Percentiles rank a stretch among this genome's conserved stretches.
Evolutionary conservation across 106 monocot species (phyloP).

Genomic region (Acanthochlamys bracteata): DNA sequence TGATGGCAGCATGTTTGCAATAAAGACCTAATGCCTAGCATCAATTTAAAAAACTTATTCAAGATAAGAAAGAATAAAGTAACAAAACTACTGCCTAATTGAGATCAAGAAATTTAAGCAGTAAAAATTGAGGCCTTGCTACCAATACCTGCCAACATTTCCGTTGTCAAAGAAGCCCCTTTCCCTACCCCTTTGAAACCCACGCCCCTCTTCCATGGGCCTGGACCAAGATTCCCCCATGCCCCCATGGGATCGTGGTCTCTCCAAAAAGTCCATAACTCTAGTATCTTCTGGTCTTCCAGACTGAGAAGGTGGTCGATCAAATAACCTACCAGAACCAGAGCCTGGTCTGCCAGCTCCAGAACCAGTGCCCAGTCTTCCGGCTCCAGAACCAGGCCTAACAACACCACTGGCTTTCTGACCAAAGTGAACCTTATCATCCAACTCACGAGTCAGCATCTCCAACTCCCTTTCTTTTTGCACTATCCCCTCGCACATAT

Average conservation of each 20-base stretch:
- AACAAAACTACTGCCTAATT: background rate
- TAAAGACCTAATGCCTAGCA: too few relatives aligned
- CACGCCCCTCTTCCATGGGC: constrained; percentile 45
- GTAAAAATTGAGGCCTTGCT: background rate
- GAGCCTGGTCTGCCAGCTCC: too few relatives aligned
- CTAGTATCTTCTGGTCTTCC: constrained; percentile 50
- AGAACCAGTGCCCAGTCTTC: constrained; percentile 13
- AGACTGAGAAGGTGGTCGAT: constrained; percentile 44
- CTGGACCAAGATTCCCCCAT: constrained; percentile 40
- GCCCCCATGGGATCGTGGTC: constrained; percentile 74
- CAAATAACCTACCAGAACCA: constrained; percentile 14
- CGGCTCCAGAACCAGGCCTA: constrained; percentile 63
- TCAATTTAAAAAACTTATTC: too few relatives aligned
- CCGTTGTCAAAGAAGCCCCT: constrained; percentile 38
- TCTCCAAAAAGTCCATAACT: constrained; percentile 37
- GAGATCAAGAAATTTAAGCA: background rate
- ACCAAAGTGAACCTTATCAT: constrained; percentile 76
- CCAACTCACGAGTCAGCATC: constrained; percentile 39
- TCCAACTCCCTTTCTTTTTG: constrained; percentile 63
- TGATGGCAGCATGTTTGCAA: too few relatives aligned
- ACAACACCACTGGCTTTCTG: constrained; percentile 28
- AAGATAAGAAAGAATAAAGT: background rate
- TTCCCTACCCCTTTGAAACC: constrained; percentile 40
- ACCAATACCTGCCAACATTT: constrained; percentile 48
- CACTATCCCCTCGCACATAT: constrained; percentile 26